Evolutionary conservation across 345 rosid species (phyloP).

Genomic region (Aethionema arabicum): DNA sequence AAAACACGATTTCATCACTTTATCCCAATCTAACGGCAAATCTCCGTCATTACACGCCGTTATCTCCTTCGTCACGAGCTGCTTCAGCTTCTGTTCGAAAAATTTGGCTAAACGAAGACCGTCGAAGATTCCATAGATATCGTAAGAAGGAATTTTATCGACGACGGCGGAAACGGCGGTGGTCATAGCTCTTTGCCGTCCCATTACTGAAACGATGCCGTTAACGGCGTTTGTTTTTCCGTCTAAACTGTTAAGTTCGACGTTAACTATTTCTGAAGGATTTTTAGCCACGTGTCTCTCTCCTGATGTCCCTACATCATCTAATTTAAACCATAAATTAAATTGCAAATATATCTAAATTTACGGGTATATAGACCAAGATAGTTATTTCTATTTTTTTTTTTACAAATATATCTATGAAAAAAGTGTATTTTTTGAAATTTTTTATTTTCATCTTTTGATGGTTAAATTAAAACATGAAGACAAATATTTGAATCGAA

Average conservation of each 20-base stretch:
- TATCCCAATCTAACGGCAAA: conserved; percentile 23
- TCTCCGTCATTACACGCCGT: conserved; percentile 15
- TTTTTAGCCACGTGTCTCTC: neutral
- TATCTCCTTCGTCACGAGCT: conserved; percentile 33
- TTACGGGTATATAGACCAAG: too few relatives aligned
- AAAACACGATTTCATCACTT: conserved; percentile 32
- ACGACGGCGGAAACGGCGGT: conserved; percentile 36
- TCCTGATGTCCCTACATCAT: conserved; percentile 26
- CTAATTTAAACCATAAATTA: conserved; percentile 10
- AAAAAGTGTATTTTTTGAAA: too few relatives aligned
- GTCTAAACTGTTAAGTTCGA: conserved; percentile 8
- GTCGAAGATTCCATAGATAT: conserved; percentile 32
- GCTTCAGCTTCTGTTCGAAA: conserved; percentile 24
- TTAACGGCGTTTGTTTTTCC: conserved; percentile 24
- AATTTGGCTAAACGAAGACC: conserved; percentile 33
- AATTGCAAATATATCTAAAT: too few relatives aligned
- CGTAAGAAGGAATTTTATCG: conserved; percentile 31
- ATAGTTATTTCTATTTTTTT: too few relatives aligned
- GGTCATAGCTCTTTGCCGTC: conserved; percentile 37
- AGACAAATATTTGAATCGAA: too few relatives aligned
- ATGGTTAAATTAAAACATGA: too few relatives aligned
- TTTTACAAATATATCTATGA: too few relatives aligned
- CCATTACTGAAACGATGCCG: conserved; percentile 39
- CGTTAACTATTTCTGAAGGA: conserved; percentile 26
- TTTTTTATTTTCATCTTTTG: too few relatives aligned